A percentile compares a stretch with the other conserved stretches of the same genome.
Conservation (phyloP, 2,329 filamentous ascomycete species). For the Neofusicoccum cordaticola region DNA sequence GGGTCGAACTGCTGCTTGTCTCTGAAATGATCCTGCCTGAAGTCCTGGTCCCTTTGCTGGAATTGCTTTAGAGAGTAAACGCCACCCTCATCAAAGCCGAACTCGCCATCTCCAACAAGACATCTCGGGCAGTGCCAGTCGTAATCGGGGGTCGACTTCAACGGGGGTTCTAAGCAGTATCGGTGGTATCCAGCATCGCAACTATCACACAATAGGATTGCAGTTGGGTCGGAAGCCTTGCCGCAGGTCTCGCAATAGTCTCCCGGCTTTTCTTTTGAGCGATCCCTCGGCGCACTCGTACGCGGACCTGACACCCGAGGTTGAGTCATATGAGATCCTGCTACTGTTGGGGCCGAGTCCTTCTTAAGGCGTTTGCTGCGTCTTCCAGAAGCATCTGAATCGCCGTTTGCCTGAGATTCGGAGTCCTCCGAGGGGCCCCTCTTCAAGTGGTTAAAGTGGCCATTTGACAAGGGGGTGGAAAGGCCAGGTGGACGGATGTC, state of each 20-base stretch:
- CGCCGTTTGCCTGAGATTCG: slow-evolving; percentile 61
- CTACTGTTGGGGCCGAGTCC: slow-evolving; percentile 72
- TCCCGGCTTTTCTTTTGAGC: slow-evolving; percentile 55
- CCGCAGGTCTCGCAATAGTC: slow-evolving; percentile 80
- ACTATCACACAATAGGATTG: slow-evolving; percentile 80
- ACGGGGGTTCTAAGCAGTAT: slow-evolving; percentile 80
- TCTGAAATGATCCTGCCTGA: slow-evolving; percentile 92
- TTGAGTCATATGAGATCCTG: slow-evolving; percentile 94
- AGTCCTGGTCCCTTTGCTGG: slow-evolving; percentile 90
- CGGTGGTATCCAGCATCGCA: slow-evolving; percentile 89
- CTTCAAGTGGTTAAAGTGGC: slow-evolving; percentile 63
- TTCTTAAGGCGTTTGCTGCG: slow-evolving; percentile 93
- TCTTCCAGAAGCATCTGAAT: slow-evolving; percentile 52
- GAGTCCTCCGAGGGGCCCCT: slow-evolving; percentile 60
- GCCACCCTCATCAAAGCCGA: slow-evolving; percentile 94
- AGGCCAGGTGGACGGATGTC: slow-evolving; percentile 56
- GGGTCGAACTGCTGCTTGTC: slow-evolving; percentile 87
- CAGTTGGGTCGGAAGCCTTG: slow-evolving; percentile 68
- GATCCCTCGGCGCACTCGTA: slow-evolving; percentile 45
- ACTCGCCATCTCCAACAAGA: slow-evolving; percentile 92
- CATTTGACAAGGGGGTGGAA: slow-evolving; percentile 49
- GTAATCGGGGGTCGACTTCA: slow-evolving; percentile 71
- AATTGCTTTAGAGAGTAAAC: slow-evolving; percentile 94
- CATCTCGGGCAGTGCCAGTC: slow-evolving; percentile 98
- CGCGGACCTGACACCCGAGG: slow-evolving; percentile 72